Conservation (phyloP, 352 stramenopile genomes). For the Hyaloperonospora brassicae region DNA sequence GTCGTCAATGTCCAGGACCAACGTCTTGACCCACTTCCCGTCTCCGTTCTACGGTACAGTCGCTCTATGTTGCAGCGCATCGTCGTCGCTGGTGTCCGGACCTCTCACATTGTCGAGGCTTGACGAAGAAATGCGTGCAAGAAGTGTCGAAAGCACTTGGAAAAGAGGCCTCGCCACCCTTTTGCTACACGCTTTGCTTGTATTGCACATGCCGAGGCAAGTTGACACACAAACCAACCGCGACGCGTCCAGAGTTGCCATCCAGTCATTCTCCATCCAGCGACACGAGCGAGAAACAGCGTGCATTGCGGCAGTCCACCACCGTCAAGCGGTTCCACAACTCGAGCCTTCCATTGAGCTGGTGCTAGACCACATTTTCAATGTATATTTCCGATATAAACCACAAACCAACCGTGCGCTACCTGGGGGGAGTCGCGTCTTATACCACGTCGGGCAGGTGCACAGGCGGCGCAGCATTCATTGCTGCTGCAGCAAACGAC, state of each 20-base stretch:
- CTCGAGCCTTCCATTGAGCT: background rate
- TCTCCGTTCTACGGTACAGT: too few species aligned
- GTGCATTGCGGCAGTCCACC: too few species aligned
- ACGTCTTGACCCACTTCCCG: slow-evolving; percentile 5
- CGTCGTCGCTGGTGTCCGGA: background rate
- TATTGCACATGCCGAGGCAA: too few species aligned
- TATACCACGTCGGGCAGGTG: slow-evolving; percentile 60
- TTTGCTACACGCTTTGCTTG: too few species aligned
- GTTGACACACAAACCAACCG: too few species aligned
- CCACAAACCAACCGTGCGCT: slow-evolving; percentile 16
- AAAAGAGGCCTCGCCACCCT: too few species aligned
- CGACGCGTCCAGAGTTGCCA: too few species aligned
- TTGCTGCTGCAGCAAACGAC: slow-evolving; percentile 66
- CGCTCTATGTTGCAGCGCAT: background rate
- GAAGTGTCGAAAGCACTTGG: too few species aligned
- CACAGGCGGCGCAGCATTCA: slow-evolving; percentile 71
- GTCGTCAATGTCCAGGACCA: slow-evolving; percentile 63
- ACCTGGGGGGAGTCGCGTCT: slow-evolving; percentile 9
- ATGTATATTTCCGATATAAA: slow-evolving; percentile 25
- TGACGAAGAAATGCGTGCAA: too few species aligned
- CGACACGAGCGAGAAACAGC: too few species aligned
- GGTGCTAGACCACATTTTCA: slow-evolving; percentile 8
- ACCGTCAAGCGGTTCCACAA: background rate
- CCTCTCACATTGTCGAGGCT: too few species aligned
- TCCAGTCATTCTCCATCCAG: too few species aligned